These are phyloP conservation scores for Calocybe cyanea DNA, from an alignment of 768 basidiomycete species.

Conservation along the genomic window DNA sequence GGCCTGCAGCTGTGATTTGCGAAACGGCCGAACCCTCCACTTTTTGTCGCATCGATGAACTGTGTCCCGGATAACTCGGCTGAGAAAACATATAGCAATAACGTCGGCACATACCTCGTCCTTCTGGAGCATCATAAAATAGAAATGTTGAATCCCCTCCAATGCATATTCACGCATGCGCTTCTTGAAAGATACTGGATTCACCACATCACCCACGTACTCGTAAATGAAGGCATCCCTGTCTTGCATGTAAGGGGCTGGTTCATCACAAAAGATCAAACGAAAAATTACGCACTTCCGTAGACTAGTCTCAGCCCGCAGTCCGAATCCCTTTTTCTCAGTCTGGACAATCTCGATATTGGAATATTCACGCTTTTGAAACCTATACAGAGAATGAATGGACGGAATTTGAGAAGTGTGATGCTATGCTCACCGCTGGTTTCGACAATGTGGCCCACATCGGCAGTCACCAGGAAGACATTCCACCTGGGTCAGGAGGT, in stretches of 20 bases:
- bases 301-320: conserved; percentile 71
- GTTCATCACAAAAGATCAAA: background rate
- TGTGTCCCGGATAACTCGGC: conserved; percentile 22
- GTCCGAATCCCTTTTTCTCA: conserved; percentile 93
- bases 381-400: conserved; percentile 44
- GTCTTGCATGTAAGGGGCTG: conserved; percentile 9
- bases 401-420: conserved; percentile 3
- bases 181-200: conserved; percentile 80
- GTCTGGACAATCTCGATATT: conserved; percentile 88
- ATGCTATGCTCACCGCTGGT: conserved; percentile 71
- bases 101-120: conserved; percentile 67
- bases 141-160: conserved; percentile 94
- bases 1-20: conserved; percentile 98
- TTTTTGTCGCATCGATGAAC: conserved; percentile 98
- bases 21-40: conserved; percentile 94
- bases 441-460: conserved; percentile 77
- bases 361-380: conserved; percentile 83
- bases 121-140: conserved; percentile 99
- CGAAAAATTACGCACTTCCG: conserved; percentile 46
- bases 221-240: conserved; percentile 96
- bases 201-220: conserved; percentile 96
- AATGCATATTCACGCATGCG: conserved; percentile 92
- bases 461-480: conserved; percentile 90
- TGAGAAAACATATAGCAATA: background rate
- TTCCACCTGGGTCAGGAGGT: conserved; percentile 94